Conservation (phyloP, 2,329 filamentous ascomycete genomes). For the Calonectria naviculata region DNA sequence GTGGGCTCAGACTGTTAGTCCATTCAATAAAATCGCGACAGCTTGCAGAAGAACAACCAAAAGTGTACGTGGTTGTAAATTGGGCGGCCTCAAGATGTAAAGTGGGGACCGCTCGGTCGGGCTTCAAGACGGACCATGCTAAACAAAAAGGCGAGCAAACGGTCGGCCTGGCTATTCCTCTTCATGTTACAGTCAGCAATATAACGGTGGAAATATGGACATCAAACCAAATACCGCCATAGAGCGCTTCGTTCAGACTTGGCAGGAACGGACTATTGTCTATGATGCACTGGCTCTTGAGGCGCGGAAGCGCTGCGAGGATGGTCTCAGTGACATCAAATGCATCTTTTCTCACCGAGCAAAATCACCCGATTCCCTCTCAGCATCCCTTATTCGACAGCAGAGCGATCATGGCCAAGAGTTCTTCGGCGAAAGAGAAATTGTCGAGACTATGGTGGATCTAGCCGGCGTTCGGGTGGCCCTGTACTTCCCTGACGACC, state of each 20-base stretch:
- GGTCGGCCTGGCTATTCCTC: not conserved
- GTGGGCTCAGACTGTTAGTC: not conserved
- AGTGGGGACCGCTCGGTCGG: not conserved
- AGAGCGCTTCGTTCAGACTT: not conserved
- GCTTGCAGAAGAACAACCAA: not conserved
- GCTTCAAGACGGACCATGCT: not conserved
- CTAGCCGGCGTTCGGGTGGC: not conserved
- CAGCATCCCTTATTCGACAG: not conserved
- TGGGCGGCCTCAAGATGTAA: not conserved
- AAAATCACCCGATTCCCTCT: not conserved
- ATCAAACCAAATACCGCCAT: not conserved
- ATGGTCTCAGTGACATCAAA: not conserved
- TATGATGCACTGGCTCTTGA: not conserved
- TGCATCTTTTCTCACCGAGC: not conserved
- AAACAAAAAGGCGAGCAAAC: not conserved
- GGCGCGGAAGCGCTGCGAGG: not conserved
- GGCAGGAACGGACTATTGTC: not conserved
- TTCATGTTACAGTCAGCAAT: not conserved
- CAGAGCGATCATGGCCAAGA: not conserved
- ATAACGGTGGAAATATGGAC: not conserved
- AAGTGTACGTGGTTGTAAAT: not conserved
- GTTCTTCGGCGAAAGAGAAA: not conserved
- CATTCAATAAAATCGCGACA: not conserved
- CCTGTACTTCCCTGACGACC: not conserved
- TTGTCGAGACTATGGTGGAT: not conserved